A percentile compares a stretch with the other conserved stretches of the same genome.
Conservation (phyloP, 2,329 filamentous ascomycete genomes). For the Metarhizium brunneum region DNA sequence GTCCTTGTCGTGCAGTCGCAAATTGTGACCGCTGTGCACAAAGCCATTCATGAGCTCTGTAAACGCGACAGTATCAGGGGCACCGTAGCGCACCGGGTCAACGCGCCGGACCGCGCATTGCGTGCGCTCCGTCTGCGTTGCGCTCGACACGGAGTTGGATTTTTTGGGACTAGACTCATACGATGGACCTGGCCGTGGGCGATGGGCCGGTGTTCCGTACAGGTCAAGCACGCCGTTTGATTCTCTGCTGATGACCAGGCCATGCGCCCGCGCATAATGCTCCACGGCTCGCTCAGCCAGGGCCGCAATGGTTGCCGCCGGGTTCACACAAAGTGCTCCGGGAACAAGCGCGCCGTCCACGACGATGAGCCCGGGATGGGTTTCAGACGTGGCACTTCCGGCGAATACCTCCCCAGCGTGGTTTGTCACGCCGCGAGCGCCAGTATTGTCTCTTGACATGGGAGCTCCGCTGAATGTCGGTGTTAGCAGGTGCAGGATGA, state of each 20-base stretch:
- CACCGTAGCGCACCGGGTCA: not conserved
- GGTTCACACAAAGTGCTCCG: constrained; percentile 54
- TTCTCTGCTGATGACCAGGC: constrained; percentile 34
- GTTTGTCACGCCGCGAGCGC: constrained; percentile 48
- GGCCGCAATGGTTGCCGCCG: constrained; percentile 60
- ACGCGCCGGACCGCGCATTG: not conserved
- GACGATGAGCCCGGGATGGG: constrained; percentile 49
- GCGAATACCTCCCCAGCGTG: constrained; percentile 51
- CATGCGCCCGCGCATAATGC: constrained; percentile 30
- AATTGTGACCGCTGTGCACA: constrained; percentile 36
- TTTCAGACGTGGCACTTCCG: constrained; percentile 36
- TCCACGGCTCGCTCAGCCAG: constrained; percentile 56
- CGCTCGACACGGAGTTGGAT: not conserved
- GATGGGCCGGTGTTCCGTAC: constrained; percentile 40
- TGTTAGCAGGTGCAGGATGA: not conserved
- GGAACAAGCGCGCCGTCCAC: constrained; percentile 55
- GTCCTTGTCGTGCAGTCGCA: constrained; percentile 35
- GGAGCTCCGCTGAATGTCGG: constrained; percentile 39
- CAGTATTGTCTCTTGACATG: constrained; percentile 51
- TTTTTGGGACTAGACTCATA: not conserved
- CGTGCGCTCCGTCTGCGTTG: not conserved
- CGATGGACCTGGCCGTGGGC: constrained; percentile 4
- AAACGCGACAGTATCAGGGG: constrained; percentile 36
- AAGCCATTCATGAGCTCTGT: constrained; percentile 57
- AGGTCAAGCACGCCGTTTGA: constrained; percentile 42